These are phyloP conservation scores for Acrocalymma vagum DNA, from an alignment of 2,329 filamentous ascomycete species.

Conservation along the genomic window DNA sequence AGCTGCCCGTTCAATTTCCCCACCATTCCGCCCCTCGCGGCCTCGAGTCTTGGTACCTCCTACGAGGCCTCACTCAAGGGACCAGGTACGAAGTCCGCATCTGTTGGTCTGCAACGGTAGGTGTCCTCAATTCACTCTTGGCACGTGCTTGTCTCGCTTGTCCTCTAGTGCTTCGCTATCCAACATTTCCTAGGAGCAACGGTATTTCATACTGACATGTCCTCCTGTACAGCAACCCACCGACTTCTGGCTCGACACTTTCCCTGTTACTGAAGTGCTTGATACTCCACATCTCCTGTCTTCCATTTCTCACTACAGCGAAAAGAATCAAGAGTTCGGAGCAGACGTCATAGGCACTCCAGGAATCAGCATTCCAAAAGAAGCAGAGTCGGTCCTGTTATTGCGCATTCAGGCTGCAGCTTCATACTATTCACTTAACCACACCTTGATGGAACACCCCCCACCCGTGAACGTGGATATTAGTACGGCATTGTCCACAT, in stretches of 20 bases:
- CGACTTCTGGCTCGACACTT: slow-evolving; percentile 73
- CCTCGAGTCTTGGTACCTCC: slow-evolving; percentile 77
- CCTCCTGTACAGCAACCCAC: slow-evolving; percentile 84
- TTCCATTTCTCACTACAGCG: slow-evolving; percentile 71
- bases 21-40: slow-evolving; percentile 62
- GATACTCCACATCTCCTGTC: slow-evolving; percentile 68
- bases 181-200: slow-evolving; percentile 7
- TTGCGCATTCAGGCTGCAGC: slow-evolving; percentile 79
- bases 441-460: slow-evolving; percentile 76
- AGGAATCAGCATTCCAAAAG: slow-evolving; percentile 8
- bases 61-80: slow-evolving; percentile 73
- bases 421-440: slow-evolving; percentile 83
- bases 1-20: slow-evolving; percentile 75
- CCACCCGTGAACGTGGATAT: slow-evolving; percentile 80
- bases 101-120: slow-evolving; percentile 92
- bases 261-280: slow-evolving; percentile 69
- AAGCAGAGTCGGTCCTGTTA: slow-evolving; percentile 67
- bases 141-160: slow-evolving; percentile 4
- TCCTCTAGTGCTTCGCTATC: slow-evolving; percentile 4
- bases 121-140: too few species aligned
- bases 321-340: slow-evolving; percentile 52
- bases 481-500: slow-evolving; percentile 48
- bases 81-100: slow-evolving; percentile 90
- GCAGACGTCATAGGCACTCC: slow-evolving; percentile 8
- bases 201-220: slow-evolving; percentile 24